Percentiles rank a stretch among this genome's conserved stretches.
Evolutionary conservation across 768 basidiomycete species (phyloP).

Genomic region (Podaxis sp.): DNA sequence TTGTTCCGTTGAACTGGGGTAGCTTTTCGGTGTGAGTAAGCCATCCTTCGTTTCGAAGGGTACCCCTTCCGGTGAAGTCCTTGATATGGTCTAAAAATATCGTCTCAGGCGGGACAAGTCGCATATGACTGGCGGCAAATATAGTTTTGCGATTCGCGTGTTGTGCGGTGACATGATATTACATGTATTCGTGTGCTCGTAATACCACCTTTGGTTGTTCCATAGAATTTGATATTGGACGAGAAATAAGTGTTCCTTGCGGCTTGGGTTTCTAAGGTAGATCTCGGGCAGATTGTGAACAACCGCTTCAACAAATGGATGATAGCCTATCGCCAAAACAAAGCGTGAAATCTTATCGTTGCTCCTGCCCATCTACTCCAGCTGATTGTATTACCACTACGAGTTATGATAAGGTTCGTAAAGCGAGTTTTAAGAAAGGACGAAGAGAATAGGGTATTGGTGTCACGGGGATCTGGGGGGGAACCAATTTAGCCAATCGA

Average conservation of each 20-base stretch:
- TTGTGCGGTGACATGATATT: not conserved
- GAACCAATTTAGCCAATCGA: not conserved
- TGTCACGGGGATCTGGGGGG: not conserved
- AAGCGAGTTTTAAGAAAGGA: not conserved
- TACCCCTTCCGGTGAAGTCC: not conserved
- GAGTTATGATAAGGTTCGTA: not conserved
- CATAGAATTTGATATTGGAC: not conserved
- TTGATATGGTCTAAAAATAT: not conserved
- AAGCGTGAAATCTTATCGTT: not conserved
- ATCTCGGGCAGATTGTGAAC: not conserved
- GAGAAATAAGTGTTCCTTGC: too few relatives aligned
- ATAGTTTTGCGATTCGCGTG: conserved; percentile 6
- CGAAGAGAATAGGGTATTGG: not conserved
- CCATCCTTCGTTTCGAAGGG: not conserved
- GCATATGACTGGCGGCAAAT: not conserved
- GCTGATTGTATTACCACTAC: conserved; percentile 1
- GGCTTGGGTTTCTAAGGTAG: too few relatives aligned
- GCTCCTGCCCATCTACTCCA: not conserved
- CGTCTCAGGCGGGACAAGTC: not conserved
- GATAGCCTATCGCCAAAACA: not conserved
- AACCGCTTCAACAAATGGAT: not conserved
- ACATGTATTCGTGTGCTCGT: not conserved
- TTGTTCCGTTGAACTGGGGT: conserved; percentile 3
- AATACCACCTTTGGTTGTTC: conserved; percentile 2
- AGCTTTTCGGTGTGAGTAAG: not conserved